phyloP scores from a whole-genome alignment of 441 rosid species.

The Oxalis stricta region DNA sequence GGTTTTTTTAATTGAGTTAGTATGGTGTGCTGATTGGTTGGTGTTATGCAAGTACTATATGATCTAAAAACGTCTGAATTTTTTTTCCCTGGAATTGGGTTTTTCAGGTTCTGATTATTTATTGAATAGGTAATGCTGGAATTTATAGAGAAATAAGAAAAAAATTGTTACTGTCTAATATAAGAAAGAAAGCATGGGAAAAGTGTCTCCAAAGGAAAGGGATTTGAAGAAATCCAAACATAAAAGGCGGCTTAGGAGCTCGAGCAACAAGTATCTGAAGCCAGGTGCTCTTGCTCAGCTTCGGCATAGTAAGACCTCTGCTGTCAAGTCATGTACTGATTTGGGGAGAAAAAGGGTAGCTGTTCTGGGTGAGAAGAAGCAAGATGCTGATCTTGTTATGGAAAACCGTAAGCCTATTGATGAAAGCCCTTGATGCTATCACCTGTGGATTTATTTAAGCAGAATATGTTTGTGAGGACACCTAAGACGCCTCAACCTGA shows the following conservation, averaged over 20 bases:
- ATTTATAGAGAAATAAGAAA: not conserved
- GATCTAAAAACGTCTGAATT: no score
- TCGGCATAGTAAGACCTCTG: constrained; percentile 33
- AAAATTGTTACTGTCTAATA: not conserved
- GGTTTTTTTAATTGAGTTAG: no score
- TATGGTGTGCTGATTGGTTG: no score
- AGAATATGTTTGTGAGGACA: constrained; percentile 33
- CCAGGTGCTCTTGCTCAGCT: constrained; percentile 85
- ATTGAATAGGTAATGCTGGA: no score
- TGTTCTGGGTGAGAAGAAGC: constrained; percentile 28
- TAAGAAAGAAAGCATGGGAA: constrained; percentile 35
- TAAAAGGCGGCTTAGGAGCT: constrained; percentile 40
- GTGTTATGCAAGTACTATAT: no score
- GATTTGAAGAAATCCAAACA: constrained; percentile 29
- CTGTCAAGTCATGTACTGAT: constrained; percentile 59
- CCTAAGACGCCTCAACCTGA: constrained; percentile 66
- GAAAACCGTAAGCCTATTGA: constrained; percentile 25
- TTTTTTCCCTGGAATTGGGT: no score
- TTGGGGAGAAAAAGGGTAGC: constrained; percentile 67
- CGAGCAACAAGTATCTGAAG: constrained; percentile 55
- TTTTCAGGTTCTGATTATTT: not conserved
- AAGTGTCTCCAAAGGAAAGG: constrained; percentile 49
- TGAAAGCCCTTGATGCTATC: constrained; percentile 49
- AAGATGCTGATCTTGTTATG: constrained; percentile 14
- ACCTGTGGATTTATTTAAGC: constrained; percentile 44